Base-by-base conservation (phyloP, 768 basidiomycete species). In the Tricholoma flavovirens region DNA sequence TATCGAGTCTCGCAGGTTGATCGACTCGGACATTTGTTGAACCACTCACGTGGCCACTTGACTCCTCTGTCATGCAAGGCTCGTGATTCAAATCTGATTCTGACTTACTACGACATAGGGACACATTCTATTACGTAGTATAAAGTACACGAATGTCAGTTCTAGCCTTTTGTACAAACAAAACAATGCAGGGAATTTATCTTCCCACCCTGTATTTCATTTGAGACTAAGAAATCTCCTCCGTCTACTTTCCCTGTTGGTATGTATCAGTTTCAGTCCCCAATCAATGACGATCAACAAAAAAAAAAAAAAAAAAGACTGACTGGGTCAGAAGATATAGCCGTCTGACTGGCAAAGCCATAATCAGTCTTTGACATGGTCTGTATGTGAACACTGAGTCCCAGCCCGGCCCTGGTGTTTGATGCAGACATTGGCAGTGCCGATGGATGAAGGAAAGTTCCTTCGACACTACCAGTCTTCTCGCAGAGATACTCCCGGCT, bases 1-100 rank as follows among this genome's bases (percentile, higher is more conserved):
- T 21, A 93, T 76, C 29, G 73, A 70, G 67, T 90, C 85, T 40
- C 87, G 80, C 17, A 91, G 78, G 64, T 66, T 73, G 59, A 62
- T 62, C 45, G 60, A 26, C 3, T 26, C 24, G 24, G 24, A 54
- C 65, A 63, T 63, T 32, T 46, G 48, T 24, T 17, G 22, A 17
- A n/a, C 15, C 2, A 30, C 6, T 29, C 24, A 48, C 46, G 24
- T 49, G 46, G 11, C 26, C 11, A 12, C 35, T 32, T n/a, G n/a
- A n/a, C n/a, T n/a, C n/a, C n/a, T n/a, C n/a, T n/a, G n/a, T n/a
- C n/a, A n/a, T n/a, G n/a, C n/a, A n/a, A n/a, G n/a, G n/a, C n/a
- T n/a, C n/a, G n/a, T n/a, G n/a, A n/a, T n/a, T n/a, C n/a, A n/a
- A n/a, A n/a, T n/a, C n/a, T n/a, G n/a, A n/a, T n/a, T n/a, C n/a